A percentile compares a stretch with the other conserved stretches of the same genome.
Conservation (phyloP, 2,329 filamentous ascomycete genomes). For the Aspergillus phoenicis region DNA sequence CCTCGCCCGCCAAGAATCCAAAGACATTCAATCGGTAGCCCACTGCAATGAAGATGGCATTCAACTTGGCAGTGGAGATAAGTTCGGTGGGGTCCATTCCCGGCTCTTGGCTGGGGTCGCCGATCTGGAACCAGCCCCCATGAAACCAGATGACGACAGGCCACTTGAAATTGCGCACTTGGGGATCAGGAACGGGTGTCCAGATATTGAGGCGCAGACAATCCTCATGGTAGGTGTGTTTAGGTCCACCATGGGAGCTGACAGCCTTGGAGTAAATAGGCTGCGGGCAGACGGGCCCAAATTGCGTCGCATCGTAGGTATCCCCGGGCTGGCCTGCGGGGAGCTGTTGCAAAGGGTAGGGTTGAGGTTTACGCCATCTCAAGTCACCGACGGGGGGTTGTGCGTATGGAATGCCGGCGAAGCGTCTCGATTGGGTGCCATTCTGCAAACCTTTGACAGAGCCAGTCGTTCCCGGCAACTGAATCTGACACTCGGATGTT, state of each 20-base stretch:
- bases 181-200: constrained; percentile 40
- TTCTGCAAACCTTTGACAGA: constrained; percentile 24
- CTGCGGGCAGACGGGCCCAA: constrained; percentile 46
- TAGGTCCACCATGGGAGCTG: constrained; percentile 16
- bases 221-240: constrained; percentile 47
- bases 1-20: constrained; percentile 51
- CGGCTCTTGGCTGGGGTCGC: constrained; percentile 47
- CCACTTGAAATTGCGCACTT: constrained; percentile 25
- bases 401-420: constrained; percentile 44
- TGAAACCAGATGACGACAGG: constrained; percentile 38
- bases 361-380: constrained; percentile 44
- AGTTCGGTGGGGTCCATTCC: constrained; percentile 51
- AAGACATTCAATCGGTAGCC: constrained; percentile 55
- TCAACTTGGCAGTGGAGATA: constrained; percentile 31
- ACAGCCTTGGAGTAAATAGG: constrained; percentile 32
- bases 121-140: constrained; percentile 55
- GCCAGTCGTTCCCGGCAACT: constrained; percentile 3
- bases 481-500: constrained; percentile 12
- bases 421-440: constrained; percentile 31
- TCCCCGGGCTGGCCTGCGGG: constrained; percentile 28
- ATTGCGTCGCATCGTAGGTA: constrained; percentile 43
- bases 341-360: constrained; percentile 31
- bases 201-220: constrained; percentile 56
- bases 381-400: constrained; percentile 41
- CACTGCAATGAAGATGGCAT: constrained; percentile 48